phyloP scores from a whole-genome alignment of 148 eudicot genomes.

The Rhododendron vialii region DNA sequence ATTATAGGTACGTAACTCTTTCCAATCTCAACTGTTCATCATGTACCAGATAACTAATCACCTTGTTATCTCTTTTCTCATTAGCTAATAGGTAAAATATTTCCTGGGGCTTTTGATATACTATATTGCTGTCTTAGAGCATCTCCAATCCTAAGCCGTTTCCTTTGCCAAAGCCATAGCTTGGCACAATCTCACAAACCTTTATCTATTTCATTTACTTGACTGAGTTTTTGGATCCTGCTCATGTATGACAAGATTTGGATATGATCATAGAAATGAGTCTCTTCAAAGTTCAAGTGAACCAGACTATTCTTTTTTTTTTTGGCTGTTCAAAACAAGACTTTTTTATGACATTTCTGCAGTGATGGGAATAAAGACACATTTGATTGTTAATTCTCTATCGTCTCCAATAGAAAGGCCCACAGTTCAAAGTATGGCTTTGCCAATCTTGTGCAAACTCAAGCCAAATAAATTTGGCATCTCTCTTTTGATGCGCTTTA shows the following conservation, averaged over 20 bases:
- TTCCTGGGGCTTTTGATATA: slow-evolving; percentile 41
- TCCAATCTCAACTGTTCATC: slow-evolving; percentile 51
- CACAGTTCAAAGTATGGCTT: background rate
- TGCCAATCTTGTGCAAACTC: background rate
- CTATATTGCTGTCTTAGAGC: background rate
- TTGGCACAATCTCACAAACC: background rate
- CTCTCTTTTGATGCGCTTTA: no score
- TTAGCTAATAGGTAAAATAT: slow-evolving; percentile 34
- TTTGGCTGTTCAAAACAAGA: no score
- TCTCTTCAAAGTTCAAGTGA: no score
- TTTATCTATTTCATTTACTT: no score
- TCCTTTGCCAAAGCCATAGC: background rate
- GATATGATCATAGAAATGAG: no score
- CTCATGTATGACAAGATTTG: no score
- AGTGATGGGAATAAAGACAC: no score
- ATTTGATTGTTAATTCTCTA: no score
- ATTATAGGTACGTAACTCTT: slow-evolving; percentile 46
- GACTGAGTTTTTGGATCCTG: no score
- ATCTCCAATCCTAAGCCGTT: background rate
- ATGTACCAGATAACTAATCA: slow-evolving; percentile 10
- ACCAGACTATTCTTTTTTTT: no score
- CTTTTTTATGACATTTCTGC: no score
- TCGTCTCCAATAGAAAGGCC: background rate
- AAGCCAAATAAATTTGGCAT: no score
- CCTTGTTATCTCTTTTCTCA: slow-evolving; percentile 16